Base-by-base conservation (phyloP, 169 alveolate species). In the Plasmodium vinckei region DNA sequence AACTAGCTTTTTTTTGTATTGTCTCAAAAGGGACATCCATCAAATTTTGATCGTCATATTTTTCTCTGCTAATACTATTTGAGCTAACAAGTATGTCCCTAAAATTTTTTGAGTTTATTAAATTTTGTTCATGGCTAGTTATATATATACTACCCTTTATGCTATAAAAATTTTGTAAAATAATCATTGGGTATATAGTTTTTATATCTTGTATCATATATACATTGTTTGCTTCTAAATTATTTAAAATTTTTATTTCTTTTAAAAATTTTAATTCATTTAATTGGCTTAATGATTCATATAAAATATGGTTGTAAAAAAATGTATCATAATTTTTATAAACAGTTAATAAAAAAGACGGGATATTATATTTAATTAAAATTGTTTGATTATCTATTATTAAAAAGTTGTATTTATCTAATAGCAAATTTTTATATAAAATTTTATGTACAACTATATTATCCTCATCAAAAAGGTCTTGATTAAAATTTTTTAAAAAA, bases 311-410 rank as follows among this genome's bases (percentile, higher is more conserved):
- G 39, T 77, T 77, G 72, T 63, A 77, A 64, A 77, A 77, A 19
- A 77, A 77, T 4, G 71, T 77, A 42, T 77, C 88, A 63, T 23
- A 77, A 17, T 67, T 15, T 77, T 77, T 77, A 54, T 77, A 77
- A 10, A 63, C 56, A 23, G 88, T 57, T 23, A 49, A 77, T 9
- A 27, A 69, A 44, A 77, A 77, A 1, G 88, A 77, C 54, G 88
- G 88, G 13, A 77, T 68, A 23, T 49, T 77, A 63, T 23, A 64
- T 77, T 77, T 77, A 25, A 63, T 64, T 77, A 77, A 53, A n/a
- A 77, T 19, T 12, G 75, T 21, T 33, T 77, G 77, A 56, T 77
- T 77, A 44, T 77, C 88, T 57, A 64, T 77, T 15, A 67, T 77
- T 46, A 77, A 69, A 69, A 64, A 77, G 19, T 77, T 57, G 63